Base-by-base conservation (phyloP, 345 rosid species). In the Gossypium anomalum region DNA sequence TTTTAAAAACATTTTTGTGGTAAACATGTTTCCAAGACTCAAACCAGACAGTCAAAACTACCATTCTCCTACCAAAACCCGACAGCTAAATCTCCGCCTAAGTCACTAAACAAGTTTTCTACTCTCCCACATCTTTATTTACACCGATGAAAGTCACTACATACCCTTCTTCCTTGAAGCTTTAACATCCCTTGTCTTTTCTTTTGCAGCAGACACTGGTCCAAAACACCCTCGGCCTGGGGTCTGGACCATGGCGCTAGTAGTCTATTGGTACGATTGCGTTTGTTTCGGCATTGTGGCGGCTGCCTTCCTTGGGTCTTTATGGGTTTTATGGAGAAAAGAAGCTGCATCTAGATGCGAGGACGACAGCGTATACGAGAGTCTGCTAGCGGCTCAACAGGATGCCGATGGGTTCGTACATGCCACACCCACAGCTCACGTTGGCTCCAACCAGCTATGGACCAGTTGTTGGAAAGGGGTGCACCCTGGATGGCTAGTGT, bases 401-500 rank as follows among this genome's bases (percentile, higher is more conserved):
- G 88, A 82, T 48, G 47, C 71, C 10, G 77, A 82, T 65, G 78
- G 76, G 22, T 75, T 75, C 15, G 76, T 73, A 13, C 78, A 71
- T 13, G 74, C 81, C 20, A 38, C 77, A 49, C 85, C 86, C 2
- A 57, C 2, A 43, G 82, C 82, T 75, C 86, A 86, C 17, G 81
- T 87, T 47, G 87, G 85, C 23, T 74, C 87, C 34, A 44, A 82
- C 78, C 89, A 78, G 75, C 79, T 91, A 27, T 90, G 99, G 99
- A 84, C 78, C 72, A 88, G 90, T 67, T 94, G 97, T 78, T 93
- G 98, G 97, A 87, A 76, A 76, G 85, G 86, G 59, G 52, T 94
- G 71, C 94, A 91, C 73, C 99, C 99, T 2, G 89, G 86, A 0
- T 93, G 97, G 92, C 92, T 94, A n/a, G 73, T 94, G 43, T 68